phyloP scores from a whole-genome alignment of 805 yeast species.

The Metschnikowia bowlesiae region DNA sequence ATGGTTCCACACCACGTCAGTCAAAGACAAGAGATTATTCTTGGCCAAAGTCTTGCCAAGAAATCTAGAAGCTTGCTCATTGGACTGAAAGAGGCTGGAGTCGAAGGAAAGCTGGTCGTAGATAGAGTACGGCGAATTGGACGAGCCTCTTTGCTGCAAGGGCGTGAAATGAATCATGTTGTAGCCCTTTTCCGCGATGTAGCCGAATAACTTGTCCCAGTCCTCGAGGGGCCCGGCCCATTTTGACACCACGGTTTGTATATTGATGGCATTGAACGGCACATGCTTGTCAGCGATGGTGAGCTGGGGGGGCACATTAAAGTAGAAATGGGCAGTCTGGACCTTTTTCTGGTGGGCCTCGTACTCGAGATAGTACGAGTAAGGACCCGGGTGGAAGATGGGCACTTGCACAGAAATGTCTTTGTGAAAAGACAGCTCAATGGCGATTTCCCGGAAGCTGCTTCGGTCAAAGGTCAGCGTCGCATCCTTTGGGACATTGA shows the following conservation, averaged over 20 bases:
- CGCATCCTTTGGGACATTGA: slow-evolving; percentile 58
- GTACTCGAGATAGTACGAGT: slow-evolving; percentile 66
- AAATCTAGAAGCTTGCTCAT: slow-evolving; percentile 50
- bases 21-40: slow-evolving; percentile 66
- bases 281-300: slow-evolving; percentile 50
- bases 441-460: slow-evolving; percentile 47
- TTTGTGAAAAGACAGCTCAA: slow-evolving; percentile 55
- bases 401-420: slow-evolving; percentile 60
- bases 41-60: slow-evolving; percentile 47
- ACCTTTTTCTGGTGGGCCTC: slow-evolving; percentile 23
- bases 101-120: slow-evolving; percentile 82
- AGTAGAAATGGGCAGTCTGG: slow-evolving; percentile 60
- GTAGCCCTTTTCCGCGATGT: slow-evolving; percentile 71
- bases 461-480: slow-evolving; percentile 50
- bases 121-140: slow-evolving; percentile 91
- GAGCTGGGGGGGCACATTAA: slow-evolving; percentile 77
- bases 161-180: slow-evolving; percentile 98
- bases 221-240: slow-evolving; percentile 71
- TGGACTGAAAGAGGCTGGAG: slow-evolving; percentile 51
- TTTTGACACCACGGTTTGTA: slow-evolving; percentile 85
- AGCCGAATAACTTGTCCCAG: slow-evolving; percentile 66
- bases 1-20: slow-evolving; percentile 93
- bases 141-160: slow-evolving; percentile 79
- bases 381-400: slow-evolving; percentile 74
- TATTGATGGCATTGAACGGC: slow-evolving; percentile 71